Evolutionary conservation across 2,329 filamentous ascomycete species (phyloP).

Genomic region (Colletotrichum horii): DNA sequence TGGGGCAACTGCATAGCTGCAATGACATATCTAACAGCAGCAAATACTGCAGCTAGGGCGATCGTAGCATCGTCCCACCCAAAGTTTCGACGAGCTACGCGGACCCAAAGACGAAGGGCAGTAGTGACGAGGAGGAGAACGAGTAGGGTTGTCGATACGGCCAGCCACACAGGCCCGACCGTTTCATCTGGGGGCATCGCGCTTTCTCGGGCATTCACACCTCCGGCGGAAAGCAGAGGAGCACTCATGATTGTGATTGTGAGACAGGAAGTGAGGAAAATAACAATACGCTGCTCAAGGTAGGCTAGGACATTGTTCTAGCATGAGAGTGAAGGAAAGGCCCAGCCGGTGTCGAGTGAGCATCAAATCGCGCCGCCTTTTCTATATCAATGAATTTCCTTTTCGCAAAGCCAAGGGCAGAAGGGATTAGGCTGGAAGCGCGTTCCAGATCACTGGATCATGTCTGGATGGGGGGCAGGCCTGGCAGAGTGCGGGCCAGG

Average conservation of each 20-base stretch:
- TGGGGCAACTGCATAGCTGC: slow-evolving; percentile 35
- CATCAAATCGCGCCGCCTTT: neutral
- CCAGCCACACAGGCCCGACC: slow-evolving; percentile 33
- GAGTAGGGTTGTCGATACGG: slow-evolving; percentile 35
- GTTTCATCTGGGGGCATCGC: slow-evolving; percentile 38
- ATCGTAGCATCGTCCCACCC: slow-evolving; percentile 45
- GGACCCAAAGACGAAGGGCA: slow-evolving; percentile 34
- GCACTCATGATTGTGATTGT: neutral
- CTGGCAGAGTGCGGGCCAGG: neutral
- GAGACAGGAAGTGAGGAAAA: neutral
- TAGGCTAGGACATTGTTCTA: neutral
- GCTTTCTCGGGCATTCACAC: neutral
- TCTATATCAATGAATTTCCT: neutral
- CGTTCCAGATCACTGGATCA: neutral
- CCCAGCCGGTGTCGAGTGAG: neutral
- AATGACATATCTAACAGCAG: slow-evolving; percentile 32
- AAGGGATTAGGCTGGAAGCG: neutral
- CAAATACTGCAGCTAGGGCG: slow-evolving; percentile 29
- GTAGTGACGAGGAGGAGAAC: slow-evolving; percentile 34
- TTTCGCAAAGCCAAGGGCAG: neutral
- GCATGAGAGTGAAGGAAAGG: neutral
- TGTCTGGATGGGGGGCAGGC: neutral
- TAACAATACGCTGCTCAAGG: neutral
- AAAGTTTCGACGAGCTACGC: slow-evolving; percentile 28
- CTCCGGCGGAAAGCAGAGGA: neutral